Evolutionary conservation across 2,329 filamentous ascomycete genomes (phyloP).

Genomic region (Nannizziopsis barbatae): DNA sequence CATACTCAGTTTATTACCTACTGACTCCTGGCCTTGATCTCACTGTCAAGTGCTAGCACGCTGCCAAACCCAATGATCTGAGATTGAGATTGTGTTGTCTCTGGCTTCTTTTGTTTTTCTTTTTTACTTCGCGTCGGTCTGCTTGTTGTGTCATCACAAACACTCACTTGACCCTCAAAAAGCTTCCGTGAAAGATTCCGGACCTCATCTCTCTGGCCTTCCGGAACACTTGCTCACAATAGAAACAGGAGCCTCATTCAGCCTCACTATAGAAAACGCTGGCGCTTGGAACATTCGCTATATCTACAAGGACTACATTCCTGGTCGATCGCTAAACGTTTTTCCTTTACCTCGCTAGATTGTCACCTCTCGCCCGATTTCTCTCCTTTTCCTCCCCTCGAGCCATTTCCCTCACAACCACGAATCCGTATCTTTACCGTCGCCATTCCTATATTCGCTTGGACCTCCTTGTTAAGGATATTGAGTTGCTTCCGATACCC

Average conservation of each 20-base stretch:
- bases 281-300: not conserved
- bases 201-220: constrained; percentile 2
- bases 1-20: not conserved
- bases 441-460: not conserved
- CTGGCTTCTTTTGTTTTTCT: not conserved
- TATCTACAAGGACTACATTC: not conserved
- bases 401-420: not conserved
- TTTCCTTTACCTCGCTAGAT: not conserved
- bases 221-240: not conserved
- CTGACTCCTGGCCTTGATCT: too few relatives aligned
- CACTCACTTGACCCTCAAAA: constrained; percentile 3
- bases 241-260: not conserved
- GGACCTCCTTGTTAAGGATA: not conserved
- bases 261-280: not conserved
- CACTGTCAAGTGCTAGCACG: not conserved
- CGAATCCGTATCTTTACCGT: not conserved
- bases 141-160: constrained; percentile 1
- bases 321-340: constrained; percentile 10
- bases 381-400: constrained; percentile 1
- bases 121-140: constrained; percentile 1
- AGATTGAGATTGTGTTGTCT: not conserved
- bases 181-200: constrained; percentile 4
- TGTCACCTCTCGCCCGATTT: constrained; percentile 7
- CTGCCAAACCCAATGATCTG: not conserved
- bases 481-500: not conserved